Percentiles rank a stretch among this genome's conserved stretches.
These are phyloP conservation scores for Candida rishiriensis DNA, from an alignment of 805 yeast genomes.

Conservation along the genomic window DNA sequence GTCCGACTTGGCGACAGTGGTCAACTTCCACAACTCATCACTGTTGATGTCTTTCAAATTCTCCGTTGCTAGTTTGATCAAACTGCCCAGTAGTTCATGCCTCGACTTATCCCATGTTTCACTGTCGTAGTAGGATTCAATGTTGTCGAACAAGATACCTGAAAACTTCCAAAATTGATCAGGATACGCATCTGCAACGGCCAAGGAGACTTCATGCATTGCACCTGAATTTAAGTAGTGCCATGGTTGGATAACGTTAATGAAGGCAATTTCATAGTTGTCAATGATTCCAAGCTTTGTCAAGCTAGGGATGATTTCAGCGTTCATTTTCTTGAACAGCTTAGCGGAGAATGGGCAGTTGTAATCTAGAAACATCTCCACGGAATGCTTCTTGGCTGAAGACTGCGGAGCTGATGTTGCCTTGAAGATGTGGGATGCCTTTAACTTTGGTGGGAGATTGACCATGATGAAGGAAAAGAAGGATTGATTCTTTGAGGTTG, in stretches of 20 bases:
- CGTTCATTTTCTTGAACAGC: constrained; percentile 51
- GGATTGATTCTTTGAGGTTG: background rate
- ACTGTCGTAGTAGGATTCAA: constrained; percentile 56
- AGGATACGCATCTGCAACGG: constrained; percentile 57
- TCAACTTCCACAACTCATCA: constrained; percentile 28
- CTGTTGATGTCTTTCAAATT: constrained; percentile 33
- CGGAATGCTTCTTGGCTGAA: constrained; percentile 26
- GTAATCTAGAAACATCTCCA: constrained; percentile 70
- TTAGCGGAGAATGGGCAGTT: constrained; percentile 73
- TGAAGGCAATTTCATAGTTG: constrained; percentile 55
- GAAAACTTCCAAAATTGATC: constrained; percentile 54
- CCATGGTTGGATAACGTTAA: constrained; percentile 88
- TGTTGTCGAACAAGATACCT: constrained; percentile 50
- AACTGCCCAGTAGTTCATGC: constrained; percentile 47
- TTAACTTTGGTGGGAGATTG: constrained; percentile 21
- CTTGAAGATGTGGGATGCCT: constrained; percentile 19
- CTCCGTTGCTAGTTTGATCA: constrained; percentile 44
- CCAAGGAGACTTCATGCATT: constrained; percentile 68
- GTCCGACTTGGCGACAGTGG: constrained; percentile 28
- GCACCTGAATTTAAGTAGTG: constrained; percentile 64
- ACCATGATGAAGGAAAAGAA: constrained; percentile 11
- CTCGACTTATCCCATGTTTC: constrained; percentile 51
- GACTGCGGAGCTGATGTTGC: background rate
- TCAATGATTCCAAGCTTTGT: constrained; percentile 38
- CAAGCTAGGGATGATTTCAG: constrained; percentile 49